Base-by-base conservation (phyloP, 768 basidiomycete genomes). In the Calocera cornea region DNA sequence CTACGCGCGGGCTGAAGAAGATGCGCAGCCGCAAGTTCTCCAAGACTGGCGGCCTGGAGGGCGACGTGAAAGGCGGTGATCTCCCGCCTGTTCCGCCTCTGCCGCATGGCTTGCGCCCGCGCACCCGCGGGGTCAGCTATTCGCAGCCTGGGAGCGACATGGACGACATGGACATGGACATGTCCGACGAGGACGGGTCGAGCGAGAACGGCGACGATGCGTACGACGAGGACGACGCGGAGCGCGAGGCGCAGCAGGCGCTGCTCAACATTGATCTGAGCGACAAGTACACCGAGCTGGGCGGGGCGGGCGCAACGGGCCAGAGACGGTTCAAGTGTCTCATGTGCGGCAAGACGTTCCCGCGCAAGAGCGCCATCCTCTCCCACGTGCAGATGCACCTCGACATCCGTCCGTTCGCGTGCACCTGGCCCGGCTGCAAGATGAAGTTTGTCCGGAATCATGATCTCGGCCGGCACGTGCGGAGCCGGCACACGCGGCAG, bases 281-380 rank as follows among this genome's bases (percentile, higher is more conserved):
- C 31, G 54, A 60, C 54, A 60, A 60, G 31, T 60, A 60, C 54
- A 60, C 54, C 10, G 54, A 60, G 31, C 54, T 60, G 11, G 54
- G 54, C 19, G 54, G 54, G 7, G 54, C 54, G 14, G 19, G 54
- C 31, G 54, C 54, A 27, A 5, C 54, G 22, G 54, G 54, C 5
- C 54, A 60, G 27, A 14, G 54, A 33, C 54, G 54, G 54, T 60
- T 60, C 54, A 60, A 60, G 31, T 60, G 54, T 31, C 54, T 60
- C 27, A 60, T 60, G 54, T 60, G 54, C 54, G 54, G 54, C 54
- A 60, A 60, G 54, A 60, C 54, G 31, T 60, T 60, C 54, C 54
- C 54, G 19, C 24, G 54, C 14, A 60, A 60, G 31, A 60, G 54
- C 31, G 54, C 54, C 7, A 60, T 60, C 22, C 54, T 60, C 27